Base-by-base conservation (phyloP, 2,329 filamentous ascomycete genomes). In the Penicillium sp. region DNA sequence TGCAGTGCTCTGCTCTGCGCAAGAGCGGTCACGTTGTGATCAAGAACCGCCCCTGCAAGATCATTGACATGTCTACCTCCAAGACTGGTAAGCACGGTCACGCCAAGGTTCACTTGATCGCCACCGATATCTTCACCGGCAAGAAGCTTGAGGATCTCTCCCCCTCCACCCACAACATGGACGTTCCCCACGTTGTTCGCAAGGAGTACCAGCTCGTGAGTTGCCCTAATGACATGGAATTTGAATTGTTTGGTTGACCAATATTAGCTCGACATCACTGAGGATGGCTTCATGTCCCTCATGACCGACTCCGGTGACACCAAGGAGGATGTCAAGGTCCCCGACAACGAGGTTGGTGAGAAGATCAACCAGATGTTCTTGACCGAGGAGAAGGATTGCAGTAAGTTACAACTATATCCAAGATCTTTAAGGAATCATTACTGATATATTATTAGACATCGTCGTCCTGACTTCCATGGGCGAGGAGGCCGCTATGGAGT, bases 21-120 rank as follows among this genome's bases (percentile, higher is more conserved):
- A 97, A 99, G 92, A 96, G 95, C 88, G 93, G 94, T 68, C 88
- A 89, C 85, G 94, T 99, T 79, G 88, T 93, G 78, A 97, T 99
- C 84, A 99, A 99, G 88, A 82, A 84, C 81, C 94, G 94, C 73
- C 95, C 94, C 73, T 99, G 94, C 92, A 99, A 97, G 90, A 99
- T 99, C 73, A 90, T 97, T 80, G 94, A 99, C 77, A 99, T 99
- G 95, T 96, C 91, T 70, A 99, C 94, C 84, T 99, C 94, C 80
- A 99, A 99, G 92, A 99, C 94, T 69, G 94, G 94, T 82, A 99
- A 99, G 91, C 94, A 99, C 89, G 94, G 94, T 80, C 95, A 99
- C 90, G 94, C 94, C 82, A 99, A 99, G 88, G 94, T 99, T 78
- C 93, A 99, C 83, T 83, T 99, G 72, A 89, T 97, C 74, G 94